phyloP scores from a whole-genome alignment of 2,329 filamentous ascomycete genomes.

The Teratosphaeria gauchensis region DNA sequence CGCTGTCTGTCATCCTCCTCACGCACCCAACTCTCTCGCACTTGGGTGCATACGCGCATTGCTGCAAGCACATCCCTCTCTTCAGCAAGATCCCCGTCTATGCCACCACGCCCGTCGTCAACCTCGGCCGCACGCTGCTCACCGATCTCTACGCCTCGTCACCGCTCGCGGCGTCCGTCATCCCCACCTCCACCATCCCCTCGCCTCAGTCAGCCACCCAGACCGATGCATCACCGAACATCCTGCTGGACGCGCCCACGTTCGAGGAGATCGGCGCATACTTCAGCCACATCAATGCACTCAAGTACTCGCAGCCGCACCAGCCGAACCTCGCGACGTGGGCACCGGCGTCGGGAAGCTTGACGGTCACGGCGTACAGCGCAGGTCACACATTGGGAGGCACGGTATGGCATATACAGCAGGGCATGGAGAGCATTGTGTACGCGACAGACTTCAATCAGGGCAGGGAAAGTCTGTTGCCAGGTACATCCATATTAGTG shows the following conservation, averaged over 20 bases:
- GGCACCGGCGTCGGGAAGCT: conserved; percentile 77
- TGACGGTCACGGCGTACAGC: conserved; percentile 94
- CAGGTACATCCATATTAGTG: conserved; percentile 85
- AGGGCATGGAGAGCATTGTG: conserved; percentile 91
- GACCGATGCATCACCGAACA: conserved; percentile 52
- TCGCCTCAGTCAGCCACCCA: conserved; percentile 1
- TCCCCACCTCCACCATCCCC: conserved; percentile 59
- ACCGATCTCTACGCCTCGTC: conserved; percentile 90
- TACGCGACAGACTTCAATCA: conserved; percentile 99
- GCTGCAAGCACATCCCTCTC: conserved; percentile 88
- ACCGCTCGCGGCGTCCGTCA: conserved; percentile 75
- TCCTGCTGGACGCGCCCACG: conserved; percentile 61
- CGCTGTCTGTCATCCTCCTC: conserved; percentile 83
- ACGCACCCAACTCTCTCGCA: conserved; percentile 90
- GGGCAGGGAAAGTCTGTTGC: conserved; percentile 87
- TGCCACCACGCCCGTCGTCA: conserved; percentile 86
- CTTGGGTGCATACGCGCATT: conserved; percentile 87
- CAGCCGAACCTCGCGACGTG: conserved; percentile 80
- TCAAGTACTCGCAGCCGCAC: conserved; percentile 96
- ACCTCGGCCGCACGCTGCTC: conserved; percentile 78
- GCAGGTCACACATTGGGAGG: conserved; percentile 92
- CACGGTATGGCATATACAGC: conserved; percentile 98
- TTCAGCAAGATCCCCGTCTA: conserved; percentile 92
- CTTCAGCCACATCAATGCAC: conserved; percentile 78
- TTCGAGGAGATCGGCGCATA: conserved; percentile 84